These are phyloP conservation scores for Edaphochlamys debaryana DNA, from an alignment of 139 green algal species.

Conservation along the genomic window DNA sequence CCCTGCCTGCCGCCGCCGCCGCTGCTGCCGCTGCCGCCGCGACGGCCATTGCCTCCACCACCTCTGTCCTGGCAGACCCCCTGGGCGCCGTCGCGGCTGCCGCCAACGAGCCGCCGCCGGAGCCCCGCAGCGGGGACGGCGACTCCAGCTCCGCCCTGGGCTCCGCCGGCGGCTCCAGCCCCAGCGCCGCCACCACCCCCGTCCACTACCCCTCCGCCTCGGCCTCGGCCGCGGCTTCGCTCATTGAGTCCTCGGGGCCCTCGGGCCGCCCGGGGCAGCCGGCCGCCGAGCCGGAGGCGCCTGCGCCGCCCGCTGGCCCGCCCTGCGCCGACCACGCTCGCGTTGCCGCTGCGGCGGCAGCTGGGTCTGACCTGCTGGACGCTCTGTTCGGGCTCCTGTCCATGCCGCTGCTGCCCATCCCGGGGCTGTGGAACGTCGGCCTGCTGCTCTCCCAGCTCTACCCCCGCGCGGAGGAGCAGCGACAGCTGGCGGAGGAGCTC, in stretches of 20 bases:
- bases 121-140: no score
- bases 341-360: not conserved
- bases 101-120: not conserved
- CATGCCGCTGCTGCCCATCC: conserved; percentile 59
- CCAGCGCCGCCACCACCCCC: no score
- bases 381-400: conserved; percentile 62
- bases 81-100: not conserved
- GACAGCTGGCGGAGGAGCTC: not conserved
- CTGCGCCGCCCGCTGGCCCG: not conserved
- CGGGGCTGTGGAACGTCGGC: conserved; percentile 56
- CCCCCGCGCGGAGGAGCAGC: conserved; percentile 21
- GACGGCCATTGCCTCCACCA: not conserved
- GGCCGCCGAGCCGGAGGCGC: no score
- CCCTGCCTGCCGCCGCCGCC: not conserved
- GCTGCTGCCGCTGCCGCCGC: not conserved
- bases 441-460: conserved; percentile 72
- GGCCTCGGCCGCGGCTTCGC: no score
- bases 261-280: no score
- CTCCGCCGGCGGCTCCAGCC: not conserved
- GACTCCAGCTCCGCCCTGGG: conserved; percentile 11
- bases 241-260: no score
- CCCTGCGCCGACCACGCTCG: not conserved
- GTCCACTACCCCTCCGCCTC: no score
- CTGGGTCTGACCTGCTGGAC: conserved; percentile 44
- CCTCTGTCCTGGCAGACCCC: not conserved